Evolutionary conservation across 768 basidiomycete genomes (phyloP).

Genomic region (Baorangia bicolor): DNA sequence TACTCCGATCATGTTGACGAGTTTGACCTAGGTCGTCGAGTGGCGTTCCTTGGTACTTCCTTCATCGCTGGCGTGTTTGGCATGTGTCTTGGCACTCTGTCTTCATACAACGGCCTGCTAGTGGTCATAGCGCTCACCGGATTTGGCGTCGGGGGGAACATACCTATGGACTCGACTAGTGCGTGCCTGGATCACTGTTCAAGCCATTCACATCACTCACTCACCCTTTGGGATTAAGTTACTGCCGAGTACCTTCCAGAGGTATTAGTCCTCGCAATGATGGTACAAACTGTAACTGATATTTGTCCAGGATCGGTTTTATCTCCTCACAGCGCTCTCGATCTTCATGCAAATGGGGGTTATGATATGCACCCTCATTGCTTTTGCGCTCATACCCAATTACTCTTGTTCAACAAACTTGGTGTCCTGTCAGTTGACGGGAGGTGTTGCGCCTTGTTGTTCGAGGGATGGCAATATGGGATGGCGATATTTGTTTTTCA

Average conservation of each 20-base stretch:
- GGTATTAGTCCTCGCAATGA: neutral
- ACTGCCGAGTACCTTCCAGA: too few species aligned
- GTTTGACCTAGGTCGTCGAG: too few species aligned
- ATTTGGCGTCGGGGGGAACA: too few species aligned
- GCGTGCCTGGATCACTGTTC: neutral
- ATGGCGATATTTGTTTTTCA: slow-evolving; percentile 10
- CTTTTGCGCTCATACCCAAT: slow-evolving; percentile 2
- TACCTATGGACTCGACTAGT: slow-evolving; percentile 8
- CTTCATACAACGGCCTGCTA: too few species aligned
- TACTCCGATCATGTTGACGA: too few species aligned
- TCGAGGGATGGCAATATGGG: slow-evolving; percentile 8
- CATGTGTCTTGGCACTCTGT: too few species aligned
- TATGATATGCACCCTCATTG: neutral
- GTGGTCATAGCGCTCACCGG: too few species aligned
- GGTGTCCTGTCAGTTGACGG: too few species aligned
- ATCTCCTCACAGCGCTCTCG: too few species aligned
- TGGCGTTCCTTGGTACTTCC: too few species aligned
- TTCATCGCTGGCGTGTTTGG: too few species aligned
- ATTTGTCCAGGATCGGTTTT: neutral
- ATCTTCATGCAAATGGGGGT: neutral
- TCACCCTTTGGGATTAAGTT: neutral
- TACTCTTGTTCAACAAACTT: too few species aligned
- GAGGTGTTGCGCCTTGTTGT: slow-evolving; percentile 6
- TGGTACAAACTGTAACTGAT: neutral
- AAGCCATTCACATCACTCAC: neutral